Evolutionary conservation across 2,329 filamentous ascomycete species (phyloP).

Genomic region (Dactylella cylindrospora): DNA sequence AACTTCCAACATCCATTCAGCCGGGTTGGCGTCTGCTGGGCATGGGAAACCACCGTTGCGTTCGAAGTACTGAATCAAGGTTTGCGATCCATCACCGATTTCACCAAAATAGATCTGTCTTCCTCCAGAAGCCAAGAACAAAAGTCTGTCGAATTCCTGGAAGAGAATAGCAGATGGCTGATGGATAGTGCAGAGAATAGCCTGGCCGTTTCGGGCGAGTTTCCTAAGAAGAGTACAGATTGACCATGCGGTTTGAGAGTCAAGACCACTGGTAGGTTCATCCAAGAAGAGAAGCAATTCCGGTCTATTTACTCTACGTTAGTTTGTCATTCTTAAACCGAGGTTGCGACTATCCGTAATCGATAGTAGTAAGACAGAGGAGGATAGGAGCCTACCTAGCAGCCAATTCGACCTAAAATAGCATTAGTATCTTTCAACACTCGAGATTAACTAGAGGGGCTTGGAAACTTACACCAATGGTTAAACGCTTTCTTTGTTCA

Average conservation of each 20-base stretch:
- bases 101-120: slow-evolving; percentile 84
- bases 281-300: slow-evolving; percentile 75
- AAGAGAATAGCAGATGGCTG: slow-evolving; percentile 85
- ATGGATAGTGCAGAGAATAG: slow-evolving; percentile 87
- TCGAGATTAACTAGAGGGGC: not conserved
- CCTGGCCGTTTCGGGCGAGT: slow-evolving; percentile 76
- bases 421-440: not conserved
- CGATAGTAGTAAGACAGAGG: no score
- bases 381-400: no score
- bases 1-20: slow-evolving; percentile 83
- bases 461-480: slow-evolving; percentile 55
- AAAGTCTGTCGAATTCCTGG: slow-evolving; percentile 80
- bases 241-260: slow-evolving; percentile 72
- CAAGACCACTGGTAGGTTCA: slow-evolving; percentile 74
- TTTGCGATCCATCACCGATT: slow-evolving; percentile 71
- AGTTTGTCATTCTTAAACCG: no score
- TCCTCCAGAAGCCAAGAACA: slow-evolving; percentile 76
- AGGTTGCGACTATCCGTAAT: no score
- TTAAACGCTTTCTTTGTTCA: slow-evolving; percentile 69
- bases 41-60: slow-evolving; percentile 63
- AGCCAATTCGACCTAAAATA: slow-evolving; percentile 57
- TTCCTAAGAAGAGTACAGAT: slow-evolving; percentile 77
- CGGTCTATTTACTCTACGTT: no score
- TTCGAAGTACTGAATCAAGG: slow-evolving; percentile 66
- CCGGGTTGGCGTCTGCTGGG: slow-evolving; percentile 59